Evolutionary conservation across 2,329 filamentous ascomycete species (phyloP), one percentile per base, ranked within the genome.

Genomic region (Plenodomus biglobosus): DNA sequence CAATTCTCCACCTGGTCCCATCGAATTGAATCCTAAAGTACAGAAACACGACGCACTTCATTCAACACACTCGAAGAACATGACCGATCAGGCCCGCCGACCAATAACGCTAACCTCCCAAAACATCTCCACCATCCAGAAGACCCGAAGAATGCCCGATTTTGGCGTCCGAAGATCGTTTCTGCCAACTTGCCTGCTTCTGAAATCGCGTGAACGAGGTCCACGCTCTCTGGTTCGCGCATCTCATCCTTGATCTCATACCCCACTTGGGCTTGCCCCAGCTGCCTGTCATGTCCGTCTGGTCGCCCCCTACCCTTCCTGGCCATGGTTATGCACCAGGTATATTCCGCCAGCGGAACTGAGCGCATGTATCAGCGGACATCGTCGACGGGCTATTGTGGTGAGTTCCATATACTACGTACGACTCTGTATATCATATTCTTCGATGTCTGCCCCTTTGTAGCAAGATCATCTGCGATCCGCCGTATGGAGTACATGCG

Each of bases 71-170:
- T 18, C 4, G 5, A 8, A 21, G 42, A 37, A 37, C 44, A 44
- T 48, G 42, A 50, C 39, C 44, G 44, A 52, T 59, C 52, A 49
- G 36, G n/a, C 45, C 38, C 38, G 44, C 36, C 53, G 58, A 52
- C 59, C 53, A 59, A 60, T 40, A 41, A 44, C 44, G 52, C 47
- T 44, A 52, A 53, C 15, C 37, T 30, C 37, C 49, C 35, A 46
- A 38, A 32, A 16, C 36, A 36, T 53, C 18, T 37, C 54, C 48
- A 56, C 22, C 50, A 17, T 35, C 54, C 48, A 56, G 56, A 62
- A 58, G 51, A 35, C 43, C 64, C 64, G 64, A 65, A 65, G 64
- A 65, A 64, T 57, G 46, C 47, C 65, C 64, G 64, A 61, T 49
- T 52, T 47, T 59, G 50, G 50, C 47, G 39, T 48, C 55, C 45